phyloP scores from a whole-genome alignment of 2,329 filamentous ascomycete genomes.

The Calonectria pseudoturangicola region DNA sequence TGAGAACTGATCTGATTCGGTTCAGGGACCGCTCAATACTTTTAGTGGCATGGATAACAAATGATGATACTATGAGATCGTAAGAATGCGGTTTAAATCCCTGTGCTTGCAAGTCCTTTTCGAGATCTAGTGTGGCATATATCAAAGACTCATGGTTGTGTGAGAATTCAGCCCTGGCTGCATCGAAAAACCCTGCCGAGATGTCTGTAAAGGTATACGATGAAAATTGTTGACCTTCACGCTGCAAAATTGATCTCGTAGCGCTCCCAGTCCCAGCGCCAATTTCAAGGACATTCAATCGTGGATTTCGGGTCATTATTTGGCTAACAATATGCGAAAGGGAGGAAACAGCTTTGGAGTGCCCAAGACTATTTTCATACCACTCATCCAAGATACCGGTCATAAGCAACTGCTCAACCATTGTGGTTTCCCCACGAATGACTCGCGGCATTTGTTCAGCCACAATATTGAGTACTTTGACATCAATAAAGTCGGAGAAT shows the following conservation, averaged over 20 bases:
- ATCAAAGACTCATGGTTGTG: neutral
- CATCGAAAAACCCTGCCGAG: neutral
- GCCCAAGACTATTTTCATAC: neutral
- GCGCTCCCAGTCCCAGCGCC: slow-evolving; percentile 3
- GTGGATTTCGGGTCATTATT: neutral
- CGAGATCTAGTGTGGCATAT: neutral
- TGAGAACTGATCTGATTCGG: neutral
- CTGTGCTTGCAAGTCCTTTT: neutral
- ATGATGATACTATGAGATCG: neutral
- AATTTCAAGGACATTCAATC: neutral
- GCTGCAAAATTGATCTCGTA: neutral
- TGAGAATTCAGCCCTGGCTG: neutral
- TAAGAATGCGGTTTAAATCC: slow-evolving; percentile 7
- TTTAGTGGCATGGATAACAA: neutral
- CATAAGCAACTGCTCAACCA: neutral
- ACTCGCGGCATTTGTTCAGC: neutral
- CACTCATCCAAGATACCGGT: neutral
- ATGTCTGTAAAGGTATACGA: slow-evolving; percentile 8
- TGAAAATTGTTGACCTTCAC: neutral
- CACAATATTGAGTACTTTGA: neutral
- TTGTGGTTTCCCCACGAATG: neutral
- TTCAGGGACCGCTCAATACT: neutral
- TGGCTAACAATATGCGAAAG: neutral
- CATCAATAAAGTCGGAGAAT: neutral
- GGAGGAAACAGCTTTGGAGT: too few relatives aligned